A percentile compares a stretch with the other conserved stretches of the same genome.
Conservation (phyloP, 1,284 basidiomycete genomes). For the Trametes hirsuta region DNA sequence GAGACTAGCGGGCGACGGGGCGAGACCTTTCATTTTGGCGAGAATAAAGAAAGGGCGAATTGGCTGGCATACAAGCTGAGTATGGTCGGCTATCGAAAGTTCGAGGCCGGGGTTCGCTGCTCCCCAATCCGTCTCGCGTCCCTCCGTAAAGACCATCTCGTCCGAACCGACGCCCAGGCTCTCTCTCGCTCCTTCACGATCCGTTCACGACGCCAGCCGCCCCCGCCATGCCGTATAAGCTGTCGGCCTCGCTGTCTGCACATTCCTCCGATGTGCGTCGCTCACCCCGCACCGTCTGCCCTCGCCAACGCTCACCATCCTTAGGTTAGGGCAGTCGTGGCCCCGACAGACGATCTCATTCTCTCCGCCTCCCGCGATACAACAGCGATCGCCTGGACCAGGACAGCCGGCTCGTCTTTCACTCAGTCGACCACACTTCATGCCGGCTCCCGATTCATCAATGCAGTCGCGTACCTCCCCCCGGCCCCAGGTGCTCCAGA, state of each 20-base stretch:
- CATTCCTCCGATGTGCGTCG: slow-evolving; percentile 77
- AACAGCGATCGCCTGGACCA: slow-evolving; percentile 85
- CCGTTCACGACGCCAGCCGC: slow-evolving; percentile 19
- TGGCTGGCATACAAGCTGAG: slow-evolving; percentile 18
- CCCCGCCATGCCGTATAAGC: slow-evolving; percentile 73
- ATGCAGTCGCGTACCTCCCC: slow-evolving; percentile 79
- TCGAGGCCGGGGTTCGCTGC: slow-evolving; percentile 30
- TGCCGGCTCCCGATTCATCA: slow-evolving; percentile 79
- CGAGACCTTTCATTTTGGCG: neutral
- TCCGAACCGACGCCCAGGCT: slow-evolving; percentile 22
- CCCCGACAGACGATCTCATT: slow-evolving; percentile 72
- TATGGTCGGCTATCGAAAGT: slow-evolving; percentile 30
- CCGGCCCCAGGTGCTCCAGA: slow-evolving; percentile 67
- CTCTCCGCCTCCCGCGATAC: slow-evolving; percentile 91
- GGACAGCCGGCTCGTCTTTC: slow-evolving; percentile 55
- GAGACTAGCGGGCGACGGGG: neutral
- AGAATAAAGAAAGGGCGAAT: neutral
- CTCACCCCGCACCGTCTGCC: slow-evolving; percentile 8
- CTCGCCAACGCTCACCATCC: slow-evolving; percentile 28
- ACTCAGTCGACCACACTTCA: slow-evolving; percentile 56
- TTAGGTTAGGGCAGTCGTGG: slow-evolving; percentile 76
- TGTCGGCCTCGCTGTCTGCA: slow-evolving; percentile 75
- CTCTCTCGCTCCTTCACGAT: slow-evolving; percentile 26
- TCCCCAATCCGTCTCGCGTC: slow-evolving; percentile 25
- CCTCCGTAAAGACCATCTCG: slow-evolving; percentile 18